Percentiles rank a stretch among this genome's conserved stretches.
These are phyloP conservation scores for Tilletia caries DNA, from an alignment of 1,284 basidiomycete species.

Conservation along the genomic window DNA sequence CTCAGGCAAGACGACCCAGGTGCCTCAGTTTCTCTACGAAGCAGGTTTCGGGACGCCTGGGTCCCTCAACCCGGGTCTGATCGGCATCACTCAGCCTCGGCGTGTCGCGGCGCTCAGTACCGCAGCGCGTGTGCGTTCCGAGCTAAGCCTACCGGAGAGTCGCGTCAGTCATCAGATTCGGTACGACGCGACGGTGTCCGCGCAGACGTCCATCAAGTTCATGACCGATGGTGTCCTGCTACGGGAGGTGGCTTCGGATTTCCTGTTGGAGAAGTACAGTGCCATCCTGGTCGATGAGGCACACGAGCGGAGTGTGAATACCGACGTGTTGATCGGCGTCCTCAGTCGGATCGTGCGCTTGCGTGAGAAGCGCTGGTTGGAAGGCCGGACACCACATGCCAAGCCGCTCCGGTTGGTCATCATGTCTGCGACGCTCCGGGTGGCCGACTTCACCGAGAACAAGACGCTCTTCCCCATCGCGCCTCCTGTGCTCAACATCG, in stretches of 20 bases:
- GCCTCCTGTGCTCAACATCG: conserved; percentile 77
- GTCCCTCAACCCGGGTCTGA: conserved; percentile 91
- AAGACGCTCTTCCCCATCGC: conserved; percentile 72
- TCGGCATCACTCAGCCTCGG: conserved; percentile 94
- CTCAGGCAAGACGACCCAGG: conserved; percentile 96
- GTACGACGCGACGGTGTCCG: conserved; percentile 87
- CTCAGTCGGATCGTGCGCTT: conserved; percentile 85
- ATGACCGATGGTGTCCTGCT: conserved; percentile 99
- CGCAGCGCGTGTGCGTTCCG: conserved; percentile 82
- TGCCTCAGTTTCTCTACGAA: conserved; percentile 89
- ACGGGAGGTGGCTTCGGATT: conserved; percentile 86
- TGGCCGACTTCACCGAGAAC: conserved; percentile 89
- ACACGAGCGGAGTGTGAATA: conserved; percentile 96
- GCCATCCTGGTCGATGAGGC: conserved; percentile 90
- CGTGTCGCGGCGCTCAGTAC: conserved; percentile 96
- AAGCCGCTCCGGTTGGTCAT: conserved; percentile 88
- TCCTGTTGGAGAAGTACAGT: conserved; percentile 83
- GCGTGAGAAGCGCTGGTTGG: conserved; percentile 59
- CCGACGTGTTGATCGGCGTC: conserved; percentile 93
- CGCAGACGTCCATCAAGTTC: conserved; percentile 91
- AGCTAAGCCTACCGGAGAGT: conserved; percentile 75
- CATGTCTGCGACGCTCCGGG: conserved; percentile 96
- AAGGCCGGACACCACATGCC: conserved; percentile 19
- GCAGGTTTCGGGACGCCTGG: conserved; percentile 84
- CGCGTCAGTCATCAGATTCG: conserved; percentile 93